Evolutionary conservation across 2,329 filamentous ascomycete genomes (phyloP).

Genomic region (Geosmithia putterillii): DNA sequence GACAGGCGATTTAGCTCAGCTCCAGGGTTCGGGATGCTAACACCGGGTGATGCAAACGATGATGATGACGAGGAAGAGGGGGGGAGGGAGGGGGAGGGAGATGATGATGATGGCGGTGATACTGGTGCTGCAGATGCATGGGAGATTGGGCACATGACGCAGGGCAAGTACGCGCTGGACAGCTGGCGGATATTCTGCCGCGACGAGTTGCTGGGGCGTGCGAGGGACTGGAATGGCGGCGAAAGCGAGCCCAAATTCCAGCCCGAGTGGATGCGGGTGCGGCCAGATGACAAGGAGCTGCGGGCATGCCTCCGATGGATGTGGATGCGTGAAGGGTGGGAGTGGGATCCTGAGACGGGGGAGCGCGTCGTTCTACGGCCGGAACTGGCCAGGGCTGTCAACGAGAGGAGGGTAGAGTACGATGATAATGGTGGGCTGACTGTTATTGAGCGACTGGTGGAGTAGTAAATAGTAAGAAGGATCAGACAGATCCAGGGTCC

Average conservation of each 20-base stretch:
- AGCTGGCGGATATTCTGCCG: slow-evolving; percentile 92
- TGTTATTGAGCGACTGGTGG: background rate
- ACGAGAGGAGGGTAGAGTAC: slow-evolving; percentile 43
- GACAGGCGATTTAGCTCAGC: slow-evolving; percentile 16
- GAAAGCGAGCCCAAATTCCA: slow-evolving; percentile 45
- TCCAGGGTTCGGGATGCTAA: background rate
- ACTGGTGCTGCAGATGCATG: slow-evolving; percentile 36
- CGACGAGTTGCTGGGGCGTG: slow-evolving; percentile 57
- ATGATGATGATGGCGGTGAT: background rate
- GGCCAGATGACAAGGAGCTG: slow-evolving; percentile 80
- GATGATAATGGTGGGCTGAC: slow-evolving; percentile 34
- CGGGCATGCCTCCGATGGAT: slow-evolving; percentile 78
- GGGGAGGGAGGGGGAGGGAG: too few relatives aligned
- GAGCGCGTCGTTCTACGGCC: slow-evolving; percentile 39
- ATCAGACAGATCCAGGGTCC: too few relatives aligned
- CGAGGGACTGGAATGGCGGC: slow-evolving; percentile 53
- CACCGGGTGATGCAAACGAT: background rate
- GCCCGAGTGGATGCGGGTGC: slow-evolving; percentile 83
- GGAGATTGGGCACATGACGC: slow-evolving; percentile 79
- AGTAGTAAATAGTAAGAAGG: too few relatives aligned
- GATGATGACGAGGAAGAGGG: slow-evolving; percentile 2
- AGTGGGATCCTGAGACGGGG: slow-evolving; percentile 66
- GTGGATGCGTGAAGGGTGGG: slow-evolving; percentile 79
- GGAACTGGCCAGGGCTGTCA: slow-evolving; percentile 42
- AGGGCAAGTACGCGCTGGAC: slow-evolving; percentile 73